Evolutionary conservation across 148 eudicot genomes (phyloP).

Genomic region (Camellia japonica): DNA sequence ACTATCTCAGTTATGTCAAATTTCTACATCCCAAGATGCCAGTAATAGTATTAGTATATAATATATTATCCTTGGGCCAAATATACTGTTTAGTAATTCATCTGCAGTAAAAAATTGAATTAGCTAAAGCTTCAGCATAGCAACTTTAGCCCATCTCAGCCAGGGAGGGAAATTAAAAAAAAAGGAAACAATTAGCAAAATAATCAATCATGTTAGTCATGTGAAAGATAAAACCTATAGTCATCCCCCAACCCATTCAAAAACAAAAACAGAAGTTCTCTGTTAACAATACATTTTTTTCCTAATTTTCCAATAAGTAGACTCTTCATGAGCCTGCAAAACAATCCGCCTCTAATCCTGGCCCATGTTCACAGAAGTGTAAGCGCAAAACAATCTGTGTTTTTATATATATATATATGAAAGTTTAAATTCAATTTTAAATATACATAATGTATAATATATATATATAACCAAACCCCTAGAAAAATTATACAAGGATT

Average conservation of each 20-base stretch:
- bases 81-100: background rate
- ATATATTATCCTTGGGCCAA: background rate
- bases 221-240: no score
- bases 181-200: background rate
- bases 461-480: background rate
- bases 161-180: background rate
- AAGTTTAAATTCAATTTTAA: background rate
- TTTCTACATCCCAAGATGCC: background rate
- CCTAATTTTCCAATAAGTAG: background rate
- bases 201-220: no score
- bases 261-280: background rate
- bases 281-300: background rate
- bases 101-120: background rate
- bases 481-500: no score
- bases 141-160: conserved; percentile 4
- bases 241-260: background rate
- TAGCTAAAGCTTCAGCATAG: background rate
- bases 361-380: background rate
- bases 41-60: background rate
- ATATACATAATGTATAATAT: background rate
- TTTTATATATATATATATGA: background rate
- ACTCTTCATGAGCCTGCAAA: background rate
- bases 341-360: background rate
- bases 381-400: background rate
- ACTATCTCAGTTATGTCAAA: background rate